A percentile compares a stretch with the other conserved stretches of the same genome.
Conservation (phyloP, 2,329 filamentous ascomycete genomes). For the Penicillium sumatraense region DNA sequence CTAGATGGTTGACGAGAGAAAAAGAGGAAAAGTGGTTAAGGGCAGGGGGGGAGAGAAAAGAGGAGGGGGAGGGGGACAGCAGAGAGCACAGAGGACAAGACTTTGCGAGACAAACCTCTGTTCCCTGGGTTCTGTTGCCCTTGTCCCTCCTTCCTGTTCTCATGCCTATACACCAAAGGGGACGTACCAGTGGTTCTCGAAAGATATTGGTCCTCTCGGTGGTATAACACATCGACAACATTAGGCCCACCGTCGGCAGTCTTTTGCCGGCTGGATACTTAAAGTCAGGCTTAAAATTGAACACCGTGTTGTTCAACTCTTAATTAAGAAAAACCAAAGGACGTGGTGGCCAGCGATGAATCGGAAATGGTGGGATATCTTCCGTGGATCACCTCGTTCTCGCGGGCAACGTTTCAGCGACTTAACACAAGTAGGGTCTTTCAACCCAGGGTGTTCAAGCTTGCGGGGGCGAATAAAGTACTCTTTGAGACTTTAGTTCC, state of each 20-base stretch:
- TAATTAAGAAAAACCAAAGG: background rate
- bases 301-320: slow-evolving; percentile 1
- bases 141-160: background rate
- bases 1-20: slow-evolving; percentile 10
- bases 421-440: background rate
- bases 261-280: slow-evolving; percentile 24
- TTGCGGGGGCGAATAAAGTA: background rate
- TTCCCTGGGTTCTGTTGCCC: background rate
- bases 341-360: background rate
- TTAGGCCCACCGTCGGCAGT: slow-evolving; percentile 31
- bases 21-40: slow-evolving; percentile 3
- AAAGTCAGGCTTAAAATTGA: slow-evolving; percentile 23
- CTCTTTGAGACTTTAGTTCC: background rate
- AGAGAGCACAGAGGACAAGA: background rate
- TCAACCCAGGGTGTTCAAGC: background rate
- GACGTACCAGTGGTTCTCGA: slow-evolving; percentile 36
- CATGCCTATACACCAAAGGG: background rate
- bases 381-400: background rate
- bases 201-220: slow-evolving; percentile 39
- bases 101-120: background rate
- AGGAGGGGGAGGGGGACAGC: slow-evolving; percentile 9
- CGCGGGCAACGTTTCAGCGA: background rate
- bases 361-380: background rate
- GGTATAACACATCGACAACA: slow-evolving; percentile 40
- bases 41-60: slow-evolving; percentile 2